Evolutionary conservation across 805 yeast species (phyloP).

Genomic region (Ogataea glucozyma): DNA sequence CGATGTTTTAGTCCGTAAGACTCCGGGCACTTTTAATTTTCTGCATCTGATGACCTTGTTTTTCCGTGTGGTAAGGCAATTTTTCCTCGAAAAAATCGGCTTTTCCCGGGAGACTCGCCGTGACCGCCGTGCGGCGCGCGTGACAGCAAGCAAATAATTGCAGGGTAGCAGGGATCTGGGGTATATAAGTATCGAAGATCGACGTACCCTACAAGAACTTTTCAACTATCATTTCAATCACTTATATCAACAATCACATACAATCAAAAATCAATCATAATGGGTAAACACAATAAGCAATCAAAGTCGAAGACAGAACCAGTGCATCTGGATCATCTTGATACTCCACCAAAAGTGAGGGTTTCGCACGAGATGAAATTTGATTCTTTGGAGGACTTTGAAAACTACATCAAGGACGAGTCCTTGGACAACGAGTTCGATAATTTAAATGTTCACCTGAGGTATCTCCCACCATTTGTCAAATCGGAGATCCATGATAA

Average conservation of each 20-base stretch:
- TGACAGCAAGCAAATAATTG: slow-evolving; percentile 1
- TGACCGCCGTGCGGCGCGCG: not conserved
- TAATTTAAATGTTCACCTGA: slow-evolving; percentile 63
- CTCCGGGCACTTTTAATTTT: too few species aligned
- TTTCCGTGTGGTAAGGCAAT: too few species aligned
- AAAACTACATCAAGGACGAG: slow-evolving; percentile 65
- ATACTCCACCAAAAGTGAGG: slow-evolving; percentile 32
- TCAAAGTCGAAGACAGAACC: slow-evolving; percentile 29
- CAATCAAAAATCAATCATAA: slow-evolving; percentile 4
- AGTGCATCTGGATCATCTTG: slow-evolving; percentile 33
- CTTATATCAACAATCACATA: too few species aligned
- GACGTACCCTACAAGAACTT: too few species aligned
- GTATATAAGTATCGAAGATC: slow-evolving; percentile 9
- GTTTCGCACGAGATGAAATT: slow-evolving; percentile 41
- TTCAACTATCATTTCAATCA: too few species aligned
- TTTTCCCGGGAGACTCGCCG: not conserved
- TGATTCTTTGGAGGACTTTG: slow-evolving; percentile 64
- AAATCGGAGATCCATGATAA: slow-evolving; percentile 65
- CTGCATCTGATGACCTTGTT: too few species aligned
- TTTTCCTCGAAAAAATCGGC: too few species aligned
- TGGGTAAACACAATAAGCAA: slow-evolving; percentile 31
- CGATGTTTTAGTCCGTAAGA: too few species aligned
- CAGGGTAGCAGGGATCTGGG: slow-evolving; percentile 5
- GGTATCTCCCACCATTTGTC: slow-evolving; percentile 74
- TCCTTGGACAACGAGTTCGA: slow-evolving; percentile 77